Conservation (phyloP, 495 filamentous ascomycete species). For the Glonium stellatum region DNA sequence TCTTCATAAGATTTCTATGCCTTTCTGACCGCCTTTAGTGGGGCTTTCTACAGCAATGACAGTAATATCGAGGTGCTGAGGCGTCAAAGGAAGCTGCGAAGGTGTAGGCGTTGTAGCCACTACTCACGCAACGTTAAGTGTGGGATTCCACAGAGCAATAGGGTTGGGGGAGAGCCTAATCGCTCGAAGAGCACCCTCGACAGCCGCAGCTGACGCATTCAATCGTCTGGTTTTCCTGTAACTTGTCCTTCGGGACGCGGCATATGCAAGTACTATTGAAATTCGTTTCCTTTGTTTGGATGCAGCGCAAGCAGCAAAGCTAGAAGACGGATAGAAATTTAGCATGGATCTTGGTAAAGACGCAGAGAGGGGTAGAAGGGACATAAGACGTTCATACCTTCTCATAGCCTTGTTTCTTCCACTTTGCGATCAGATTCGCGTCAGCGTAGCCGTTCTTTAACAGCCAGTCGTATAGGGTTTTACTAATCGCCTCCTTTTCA, state of each 20-base stretch:
- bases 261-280: conserved; percentile 98
- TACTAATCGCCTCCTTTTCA: conserved; percentile 89
- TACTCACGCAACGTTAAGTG: too few species aligned
- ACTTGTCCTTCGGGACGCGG: conserved; percentile 82
- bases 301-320: conserved; percentile 91
- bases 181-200: conserved; percentile 79
- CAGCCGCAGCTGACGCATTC: conserved; percentile 97
- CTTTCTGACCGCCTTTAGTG: too few species aligned
- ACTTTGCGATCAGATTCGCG: conserved; percentile 92
- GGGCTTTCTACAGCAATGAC: too few species aligned
- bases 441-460: conserved; percentile 96
- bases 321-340: conserved; percentile 30
- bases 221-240: conserved; percentile 84
- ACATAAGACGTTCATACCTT: conserved; percentile 54
- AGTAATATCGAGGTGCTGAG: too few species aligned
- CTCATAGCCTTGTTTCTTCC: conserved; percentile 99
- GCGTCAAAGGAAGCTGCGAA: too few species aligned
- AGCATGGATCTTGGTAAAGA: not conserved
- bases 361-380: not conserved
- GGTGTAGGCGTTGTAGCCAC: too few species aligned
- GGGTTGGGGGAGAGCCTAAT: conserved; percentile 40
- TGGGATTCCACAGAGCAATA: too few species aligned
- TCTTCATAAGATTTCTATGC: too few species aligned
- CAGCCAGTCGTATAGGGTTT: conserved; percentile 88
- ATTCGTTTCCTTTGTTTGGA: conserved; percentile 98